Evolutionary conservation across 1,284 basidiomycete species (phyloP).

Genomic region (Apiotrichum porosum): DNA sequence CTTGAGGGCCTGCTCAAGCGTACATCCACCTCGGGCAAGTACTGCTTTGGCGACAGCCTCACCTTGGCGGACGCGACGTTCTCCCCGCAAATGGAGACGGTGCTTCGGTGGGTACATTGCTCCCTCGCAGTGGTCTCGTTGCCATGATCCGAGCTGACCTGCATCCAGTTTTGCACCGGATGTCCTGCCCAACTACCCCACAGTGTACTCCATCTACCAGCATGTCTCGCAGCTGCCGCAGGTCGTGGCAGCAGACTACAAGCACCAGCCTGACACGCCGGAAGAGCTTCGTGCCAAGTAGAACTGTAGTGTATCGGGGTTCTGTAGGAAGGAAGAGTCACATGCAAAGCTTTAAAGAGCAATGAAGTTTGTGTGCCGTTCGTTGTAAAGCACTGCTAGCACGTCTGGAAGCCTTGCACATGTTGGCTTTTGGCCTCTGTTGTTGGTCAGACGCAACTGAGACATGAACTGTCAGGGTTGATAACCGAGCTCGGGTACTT

Average conservation of each 20-base stretch:
- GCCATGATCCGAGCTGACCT: not conserved
- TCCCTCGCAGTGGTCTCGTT: not conserved
- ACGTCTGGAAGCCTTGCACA: too few relatives aligned
- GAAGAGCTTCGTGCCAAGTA: slow-evolving; percentile 7
- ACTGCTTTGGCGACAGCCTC: slow-evolving; percentile 13
- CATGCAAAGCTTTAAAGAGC: too few relatives aligned
- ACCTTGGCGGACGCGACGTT: slow-evolving; percentile 15
- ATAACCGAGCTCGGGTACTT: too few relatives aligned
- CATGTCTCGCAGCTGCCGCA: slow-evolving; percentile 11
- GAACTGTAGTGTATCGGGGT: too few relatives aligned
- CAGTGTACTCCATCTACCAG: slow-evolving; percentile 4
- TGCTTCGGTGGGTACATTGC: slow-evolving; percentile 2
- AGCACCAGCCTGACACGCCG: slow-evolving; percentile 21
- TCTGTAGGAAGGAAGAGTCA: too few relatives aligned
- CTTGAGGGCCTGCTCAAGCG: slow-evolving; percentile 11
- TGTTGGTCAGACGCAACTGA: too few relatives aligned
- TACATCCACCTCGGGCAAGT: slow-evolving; percentile 2
- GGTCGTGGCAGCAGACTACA: slow-evolving; percentile 16
- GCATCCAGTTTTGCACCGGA: slow-evolving; percentile 4
- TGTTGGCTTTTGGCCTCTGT: too few relatives aligned
- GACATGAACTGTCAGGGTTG: too few relatives aligned
- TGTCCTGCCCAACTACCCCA: slow-evolving; percentile 5
- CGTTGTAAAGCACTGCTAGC: too few relatives aligned
- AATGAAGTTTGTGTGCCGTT: too few relatives aligned
- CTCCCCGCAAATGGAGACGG: slow-evolving; percentile 14